Evolutionary conservation across 169 alveolate species (phyloP), one percentile per base, ranked within the genome.

Genomic region (Prorocentrum cordatum): DNA sequence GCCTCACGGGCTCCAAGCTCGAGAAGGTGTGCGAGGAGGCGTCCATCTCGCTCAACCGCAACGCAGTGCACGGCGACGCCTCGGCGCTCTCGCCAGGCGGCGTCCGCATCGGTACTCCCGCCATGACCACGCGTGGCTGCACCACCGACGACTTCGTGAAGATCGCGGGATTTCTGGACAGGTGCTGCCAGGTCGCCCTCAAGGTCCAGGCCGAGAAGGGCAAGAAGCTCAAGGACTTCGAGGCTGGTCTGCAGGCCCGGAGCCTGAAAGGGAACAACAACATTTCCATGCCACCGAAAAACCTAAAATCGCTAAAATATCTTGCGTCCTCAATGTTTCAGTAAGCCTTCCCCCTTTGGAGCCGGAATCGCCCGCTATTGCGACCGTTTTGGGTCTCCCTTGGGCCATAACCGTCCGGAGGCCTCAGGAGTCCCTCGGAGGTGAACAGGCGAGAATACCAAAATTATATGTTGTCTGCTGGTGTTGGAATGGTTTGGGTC

Each of bases 61-160:
- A 88, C 68, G 70, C 85, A 2, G 82, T 79, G 31, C 93, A 75
- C 31, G 93, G 94, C 9, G 96, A 94, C 68, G 93, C 88, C 47
- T 89, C 94, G n/a, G 95, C 97, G 22, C 66, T 94, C 54, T 94
- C 93, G n/a, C 98, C 98, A 26, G 95, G 96, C 31, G 98, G 98
- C n/a, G 94, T 95, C 26, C 94, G 98, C 45, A 80, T 96, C 27
- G 99, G 99, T n/a, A 94, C 98, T n/a, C 97, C 98, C 27, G 97
- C 98, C 58, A 94, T 97, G 93, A 95, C 98, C 38, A 94, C 98
- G 24, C 90, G 99, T 47, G 99, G 99, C 26, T 94, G 95, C 85
- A 83, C 91, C 39, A 97, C 94, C 75, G 94, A 93, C 45, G 98
- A 67, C 47, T 62, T 67, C 82, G 7, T 20, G 58, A 45, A 22